phyloP scores from a whole-genome alignment of 352 stramenopile genomes.

The Globisporangium middletonii region DNA sequence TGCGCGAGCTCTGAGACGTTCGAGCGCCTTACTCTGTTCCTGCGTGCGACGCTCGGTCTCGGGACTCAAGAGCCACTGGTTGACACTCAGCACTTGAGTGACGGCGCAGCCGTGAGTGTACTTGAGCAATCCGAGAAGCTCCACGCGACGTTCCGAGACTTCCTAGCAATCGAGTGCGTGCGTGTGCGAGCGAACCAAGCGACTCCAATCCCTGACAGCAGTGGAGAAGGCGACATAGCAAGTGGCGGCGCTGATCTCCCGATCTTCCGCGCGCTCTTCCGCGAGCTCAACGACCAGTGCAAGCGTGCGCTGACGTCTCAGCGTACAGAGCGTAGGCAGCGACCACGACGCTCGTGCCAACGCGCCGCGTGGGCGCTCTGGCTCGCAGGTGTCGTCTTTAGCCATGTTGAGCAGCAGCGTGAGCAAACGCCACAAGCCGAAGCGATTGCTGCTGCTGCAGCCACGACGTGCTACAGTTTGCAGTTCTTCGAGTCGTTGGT shows the following conservation, averaged over 20 bases:
- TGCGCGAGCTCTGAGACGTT: constrained; percentile 12
- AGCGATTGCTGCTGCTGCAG: not conserved
- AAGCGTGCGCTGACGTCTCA: not conserved
- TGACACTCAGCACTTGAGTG: not conserved
- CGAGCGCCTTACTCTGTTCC: constrained; percentile 15
- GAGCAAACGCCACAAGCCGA: not conserved
- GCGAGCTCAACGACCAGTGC: constrained; percentile 16
- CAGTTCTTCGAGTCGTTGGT: constrained; percentile 25
- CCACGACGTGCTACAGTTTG: constrained; percentile 16
- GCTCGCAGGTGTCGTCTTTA: constrained; percentile 21
- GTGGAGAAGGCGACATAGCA: not conserved
- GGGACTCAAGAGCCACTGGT: constrained; percentile 16
- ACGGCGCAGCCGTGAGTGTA: not conserved
- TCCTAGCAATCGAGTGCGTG: constrained; percentile 3
- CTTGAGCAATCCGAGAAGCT: not conserved
- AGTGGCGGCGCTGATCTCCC: not conserved
- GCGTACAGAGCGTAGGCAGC: not conserved
- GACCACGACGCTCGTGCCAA: not conserved
- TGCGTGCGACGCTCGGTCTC: constrained; percentile 21
- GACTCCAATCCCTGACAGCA: not conserved
- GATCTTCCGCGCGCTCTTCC: constrained; percentile 21
- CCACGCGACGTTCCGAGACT: constrained; percentile 1
- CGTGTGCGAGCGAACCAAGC: not conserved
- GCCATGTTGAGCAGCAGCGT: not conserved
- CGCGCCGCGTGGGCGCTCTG: constrained; percentile 26